Evolutionary conservation across 129 eudicot species (phyloP).

Genomic region (Sambucus nigra): DNA sequence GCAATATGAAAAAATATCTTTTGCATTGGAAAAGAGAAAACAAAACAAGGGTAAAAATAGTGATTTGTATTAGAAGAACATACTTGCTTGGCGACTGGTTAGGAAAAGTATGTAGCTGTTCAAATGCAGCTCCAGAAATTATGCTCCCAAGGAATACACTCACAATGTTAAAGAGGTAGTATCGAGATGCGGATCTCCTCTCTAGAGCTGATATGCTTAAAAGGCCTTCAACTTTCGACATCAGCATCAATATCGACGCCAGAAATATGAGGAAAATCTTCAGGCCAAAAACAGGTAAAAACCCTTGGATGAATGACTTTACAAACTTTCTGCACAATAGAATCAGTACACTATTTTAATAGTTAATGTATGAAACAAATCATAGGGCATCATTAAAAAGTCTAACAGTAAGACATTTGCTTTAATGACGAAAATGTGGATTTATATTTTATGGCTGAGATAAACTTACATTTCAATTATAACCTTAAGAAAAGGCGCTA

Average conservation of each 20-base stretch:
- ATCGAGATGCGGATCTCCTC: slow-evolving; percentile 81
- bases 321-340: slow-evolving; percentile 44
- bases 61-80: slow-evolving; percentile 11
- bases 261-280: slow-evolving; percentile 82
- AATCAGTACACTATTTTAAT: background rate
- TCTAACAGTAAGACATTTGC: background rate
- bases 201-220: slow-evolving; percentile 62
- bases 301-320: slow-evolving; percentile 80
- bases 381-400: background rate
- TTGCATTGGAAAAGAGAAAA: too few relatives aligned
- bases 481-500: slow-evolving; percentile 43
- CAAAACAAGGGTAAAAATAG: too few relatives aligned
- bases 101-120: slow-evolving; percentile 62
- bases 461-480: slow-evolving; percentile 57
- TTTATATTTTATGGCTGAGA: background rate
- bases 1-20: too few relatives aligned
- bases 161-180: slow-evolving; percentile 70
- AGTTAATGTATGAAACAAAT: too few relatives aligned
- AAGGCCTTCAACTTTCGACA: slow-evolving; percentile 92
- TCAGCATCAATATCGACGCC: slow-evolving; percentile 80
- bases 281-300: slow-evolving; percentile 82
- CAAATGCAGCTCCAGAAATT: slow-evolving; percentile 71
- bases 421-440: too few relatives aligned
- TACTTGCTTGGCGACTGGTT: slow-evolving; percentile 66
- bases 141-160: slow-evolving; percentile 83